Evolutionary conservation across 805 yeast genomes (phyloP), one percentile per base, ranked within the genome.

Genomic region (Candida manassasensis): DNA sequence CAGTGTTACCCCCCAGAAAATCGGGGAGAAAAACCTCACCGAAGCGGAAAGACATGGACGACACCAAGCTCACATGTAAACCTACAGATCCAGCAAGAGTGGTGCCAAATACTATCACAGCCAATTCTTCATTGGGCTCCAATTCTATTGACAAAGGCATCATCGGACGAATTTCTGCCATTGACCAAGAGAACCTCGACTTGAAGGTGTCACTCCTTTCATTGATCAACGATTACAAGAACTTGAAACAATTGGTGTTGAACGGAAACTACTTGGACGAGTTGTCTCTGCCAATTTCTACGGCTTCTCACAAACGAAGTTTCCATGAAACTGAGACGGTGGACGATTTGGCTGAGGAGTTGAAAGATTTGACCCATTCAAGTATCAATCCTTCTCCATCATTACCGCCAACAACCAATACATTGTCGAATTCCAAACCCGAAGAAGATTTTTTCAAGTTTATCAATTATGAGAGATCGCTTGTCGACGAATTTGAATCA

Each of bases 1-100:
- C 93, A 89, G 88, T 82, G 6, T 61, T 84, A 19, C 95, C 94
- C 3, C 94, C 94, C 8, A 67, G 93, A 44, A 81, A 84, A 45
- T 84, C 84, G 0, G 84, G 84, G 14, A 61, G 80, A 34, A 76
- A 75, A 45, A 24, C 14, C 12, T 11, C 27, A 8, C 6, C 6
- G 12, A 24, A 24, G 12, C 9, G 12, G 27, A 24, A 24, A 24
- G 12, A 24, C 12, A 14, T 7, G 10, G 10, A 19, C 10, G 22
- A 19, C 7, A 19, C 9, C 10, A 19, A 7, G 10, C 7, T 19
- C 10, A 10, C 7, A 7, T 7, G 22, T 7, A 19, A 19, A 19
- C 10, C 10, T 19, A 19, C 22, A 7, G 10, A 19, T 19, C n/a
- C n/a, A n/a, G 22, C 7, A 19, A 19, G 10, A 10, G 10, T 19